Evolutionary conservation across 2,329 filamentous ascomycete species (phyloP), one percentile per base, ranked within the genome.

Genomic region (Eutypella sp.): DNA sequence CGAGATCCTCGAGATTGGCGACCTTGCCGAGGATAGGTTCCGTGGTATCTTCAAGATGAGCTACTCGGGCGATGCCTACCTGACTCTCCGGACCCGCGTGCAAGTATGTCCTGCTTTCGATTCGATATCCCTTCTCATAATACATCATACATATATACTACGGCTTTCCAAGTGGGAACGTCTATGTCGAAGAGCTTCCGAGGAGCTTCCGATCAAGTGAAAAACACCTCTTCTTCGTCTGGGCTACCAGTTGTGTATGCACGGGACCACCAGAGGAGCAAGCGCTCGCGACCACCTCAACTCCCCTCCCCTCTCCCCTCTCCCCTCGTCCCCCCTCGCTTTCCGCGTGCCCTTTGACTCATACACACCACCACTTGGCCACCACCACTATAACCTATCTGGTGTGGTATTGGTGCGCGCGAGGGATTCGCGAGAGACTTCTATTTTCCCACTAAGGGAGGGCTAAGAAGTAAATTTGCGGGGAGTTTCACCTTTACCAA

Each of bases 31-130:
- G 70, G 93, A 99, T 73, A 79, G 92, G 44, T 99, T 99, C 67
- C 81, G 93, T 48, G 93, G 93, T 64, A 97, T 99, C 57, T 99
- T 99, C 78, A 97, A 97, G 69, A 97, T 99, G 92, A 92, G 87
- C 66, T 99, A 99, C 67, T 83, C 87, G 2, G 93, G 93, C 55
- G 92, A 99, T 70, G 92, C 93, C 24, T 97, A 91, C 65, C 71
- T 99, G 69, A 97, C 93, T 22, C 76, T 99, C 52, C 93, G 93
- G 67, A 99, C 93, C 47, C 82, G 90, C 69, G 93, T 99, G 53
- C 93, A 99, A 75, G 83, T 87, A 78, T 53, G 81, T 75, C 57
- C 43, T n/a, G n/a, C n/a, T n/a, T n/a, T n/a, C n/a, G n/a, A n/a
- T n/a, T n/a, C n/a, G n/a, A n/a, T n/a, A n/a, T n/a, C n/a, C n/a